Conservation (phyloP, 345 rosid genomes). For the Syzygium jambos region DNA sequence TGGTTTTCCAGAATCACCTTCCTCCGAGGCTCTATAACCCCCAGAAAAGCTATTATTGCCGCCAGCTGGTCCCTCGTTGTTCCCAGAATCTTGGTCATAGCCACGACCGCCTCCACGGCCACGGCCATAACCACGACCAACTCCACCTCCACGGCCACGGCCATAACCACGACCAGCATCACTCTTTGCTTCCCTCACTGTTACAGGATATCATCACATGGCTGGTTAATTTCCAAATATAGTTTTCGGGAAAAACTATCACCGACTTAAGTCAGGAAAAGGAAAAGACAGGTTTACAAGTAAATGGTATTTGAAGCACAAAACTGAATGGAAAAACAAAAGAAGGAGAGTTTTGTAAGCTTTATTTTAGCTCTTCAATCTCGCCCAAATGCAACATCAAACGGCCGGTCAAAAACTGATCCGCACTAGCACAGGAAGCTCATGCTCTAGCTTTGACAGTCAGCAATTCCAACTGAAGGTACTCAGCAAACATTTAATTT, state of each 20-base stretch:
- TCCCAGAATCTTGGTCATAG: conserved; percentile 48
- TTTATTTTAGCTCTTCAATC: neutral
- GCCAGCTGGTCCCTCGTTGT: conserved; percentile 31
- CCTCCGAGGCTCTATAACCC: conserved; percentile 53
- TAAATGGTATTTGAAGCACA: neutral
- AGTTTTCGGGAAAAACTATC: neutral
- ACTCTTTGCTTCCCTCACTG: conserved; percentile 72
- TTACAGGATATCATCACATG: neutral
- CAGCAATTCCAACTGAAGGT: neutral
- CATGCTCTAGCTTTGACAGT: neutral
- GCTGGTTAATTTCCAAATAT: neutral
- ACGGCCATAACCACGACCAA: conserved; percentile 30
- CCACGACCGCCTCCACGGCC: conserved; percentile 38
- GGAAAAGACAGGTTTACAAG: neutral
- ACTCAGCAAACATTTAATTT: neutral
- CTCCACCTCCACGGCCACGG: conserved; percentile 49
- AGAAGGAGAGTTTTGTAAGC: neutral
- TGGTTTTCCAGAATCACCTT: conserved; percentile 49
- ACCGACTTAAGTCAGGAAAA: neutral
- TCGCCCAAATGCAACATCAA: neutral
- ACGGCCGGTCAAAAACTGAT: neutral
- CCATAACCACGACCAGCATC: conserved; percentile 65
- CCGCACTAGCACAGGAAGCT: neutral
- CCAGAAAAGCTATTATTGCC: conserved; percentile 50
- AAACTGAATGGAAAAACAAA: neutral